Base-by-base conservation (phyloP, 192 early-diverging fungal species). In the Phycomyces nitens region DNA sequence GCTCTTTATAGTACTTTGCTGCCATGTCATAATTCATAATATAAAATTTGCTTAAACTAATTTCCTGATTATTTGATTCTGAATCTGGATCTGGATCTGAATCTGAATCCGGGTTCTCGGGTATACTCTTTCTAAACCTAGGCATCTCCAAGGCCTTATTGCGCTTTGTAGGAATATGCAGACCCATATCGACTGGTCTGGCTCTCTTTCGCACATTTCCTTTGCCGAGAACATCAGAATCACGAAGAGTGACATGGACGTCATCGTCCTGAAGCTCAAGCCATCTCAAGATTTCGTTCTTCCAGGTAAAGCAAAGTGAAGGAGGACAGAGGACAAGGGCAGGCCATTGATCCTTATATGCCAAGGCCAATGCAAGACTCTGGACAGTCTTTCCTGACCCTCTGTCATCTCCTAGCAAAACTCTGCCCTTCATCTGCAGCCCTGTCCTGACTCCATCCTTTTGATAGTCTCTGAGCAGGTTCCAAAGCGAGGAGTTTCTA, bases 371-470 rank as follows among this genome's bases (percentile, higher is more conserved):
- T 8, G 70, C 62, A 16, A 83, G 34, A 4, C 78, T 72, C 55
- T 83, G 94, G 66, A 96, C 86, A 18, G 86, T 89, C 70, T 89
- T 87, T 29, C 89, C 89, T 27, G 89, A 71, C 38, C 89, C 92
- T 92, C 96, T 96, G 75, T 94, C 92, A 66, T 97, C 93, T 50
- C 94, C 94, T 52, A 97, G 73, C 60, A 99, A 60, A 11, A 80
- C 62, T 26, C 76, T 53, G 0, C 75, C 80, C 14, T 64, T 18
- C n/a, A 41, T 43, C 44, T 27, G 40, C n/a, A 82, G 7, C 2
- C 58, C 64, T 47, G 61, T 22, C 22, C 38, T 27, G 0, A 82
- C 70, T n/a, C 80, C 80, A 18, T 68, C 42, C 23, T 56, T 66
- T 59, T 82, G 80, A 53, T 57, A 73, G 11, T 38, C 10, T 52